Evolutionary conservation across 805 yeast species (phyloP).

Genomic region (Yamadazyma philogaea): DNA sequence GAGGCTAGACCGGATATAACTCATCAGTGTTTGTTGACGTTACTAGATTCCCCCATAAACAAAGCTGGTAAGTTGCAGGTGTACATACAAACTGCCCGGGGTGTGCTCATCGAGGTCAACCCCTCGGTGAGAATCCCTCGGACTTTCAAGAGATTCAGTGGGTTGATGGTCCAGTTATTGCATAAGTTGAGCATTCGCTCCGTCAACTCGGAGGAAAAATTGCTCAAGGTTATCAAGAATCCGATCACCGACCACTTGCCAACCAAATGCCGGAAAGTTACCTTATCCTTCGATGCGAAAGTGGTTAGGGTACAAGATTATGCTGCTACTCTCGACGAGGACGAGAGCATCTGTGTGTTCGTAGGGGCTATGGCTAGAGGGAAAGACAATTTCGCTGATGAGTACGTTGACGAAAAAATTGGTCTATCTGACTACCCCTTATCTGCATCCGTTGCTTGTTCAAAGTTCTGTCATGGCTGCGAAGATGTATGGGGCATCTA

Average conservation of each 20-base stretch:
- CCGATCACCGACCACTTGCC: constrained; percentile 97
- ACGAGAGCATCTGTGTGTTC: constrained; percentile 94
- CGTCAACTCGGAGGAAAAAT: constrained; percentile 91
- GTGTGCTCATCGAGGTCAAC: constrained; percentile 91
- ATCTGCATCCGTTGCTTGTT: constrained; percentile 96
- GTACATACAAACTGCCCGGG: constrained; percentile 92
- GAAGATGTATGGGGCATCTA: constrained; percentile 95
- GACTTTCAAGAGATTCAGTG: constrained; percentile 96
- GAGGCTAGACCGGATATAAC: constrained; percentile 99
- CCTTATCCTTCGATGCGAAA: constrained; percentile 89
- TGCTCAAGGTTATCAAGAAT: constrained; percentile 90
- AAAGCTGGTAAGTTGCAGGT: constrained; percentile 97
- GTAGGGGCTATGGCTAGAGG: constrained; percentile 99
- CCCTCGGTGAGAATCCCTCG: constrained; percentile 97
- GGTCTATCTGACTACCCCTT: constrained; percentile 94
- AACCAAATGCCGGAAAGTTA: constrained; percentile 89
- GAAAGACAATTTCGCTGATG: constrained; percentile 95
- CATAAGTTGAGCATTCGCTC: constrained; percentile 91
- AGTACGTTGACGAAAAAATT: constrained; percentile 91
- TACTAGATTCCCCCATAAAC: constrained; percentile 95
- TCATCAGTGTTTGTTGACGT: constrained; percentile 92
- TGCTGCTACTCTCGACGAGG: constrained; percentile 72
- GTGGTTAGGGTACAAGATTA: constrained; percentile 87
- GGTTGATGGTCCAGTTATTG: constrained; percentile 93
- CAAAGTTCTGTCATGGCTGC: constrained; percentile 97